These are phyloP conservation scores for Colletotrichum euphorbiae DNA, from an alignment of 2,329 filamentous ascomycete species.

Conservation along the genomic window DNA sequence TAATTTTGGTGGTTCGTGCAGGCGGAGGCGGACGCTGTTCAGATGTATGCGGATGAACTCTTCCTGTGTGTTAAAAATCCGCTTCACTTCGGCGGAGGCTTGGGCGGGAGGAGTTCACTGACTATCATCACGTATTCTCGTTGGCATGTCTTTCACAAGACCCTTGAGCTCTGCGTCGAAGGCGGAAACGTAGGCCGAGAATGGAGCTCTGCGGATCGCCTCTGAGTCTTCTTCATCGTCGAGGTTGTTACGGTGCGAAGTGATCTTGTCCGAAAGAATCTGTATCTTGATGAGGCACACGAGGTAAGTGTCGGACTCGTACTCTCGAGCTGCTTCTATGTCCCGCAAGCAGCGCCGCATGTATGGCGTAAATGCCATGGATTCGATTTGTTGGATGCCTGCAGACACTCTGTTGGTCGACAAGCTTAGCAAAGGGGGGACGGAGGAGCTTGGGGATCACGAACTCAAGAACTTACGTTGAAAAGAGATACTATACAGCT, in stretches of 20 bases:
- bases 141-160: conserved; percentile 51
- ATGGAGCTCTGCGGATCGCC: conserved; percentile 53
- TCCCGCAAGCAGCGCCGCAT: conserved; percentile 61
- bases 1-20: conserved; percentile 61
- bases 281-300: conserved; percentile 62
- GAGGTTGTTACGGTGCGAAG: conserved; percentile 52
- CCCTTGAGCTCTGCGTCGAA: conserved; percentile 60
- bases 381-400: conserved; percentile 57
- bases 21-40: conserved; percentile 54
- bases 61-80: background rate
- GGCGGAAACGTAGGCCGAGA: conserved; percentile 57
- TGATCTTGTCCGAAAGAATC: conserved; percentile 61
- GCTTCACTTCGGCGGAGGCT: background rate
- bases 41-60: conserved; percentile 47
- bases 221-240: conserved; percentile 47
- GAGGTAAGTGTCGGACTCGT: conserved; percentile 58
- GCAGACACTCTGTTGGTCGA: conserved; percentile 50
- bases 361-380: conserved; percentile 63
- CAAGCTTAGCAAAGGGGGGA: conserved; percentile 37
- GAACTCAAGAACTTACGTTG: conserved; percentile 52
- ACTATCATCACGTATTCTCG: conserved; percentile 53
- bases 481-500: conserved; percentile 66
- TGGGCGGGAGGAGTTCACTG: conserved; percentile 36
- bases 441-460: background rate
- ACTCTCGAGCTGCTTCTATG: conserved; percentile 57